A percentile compares a stretch with the other conserved stretches of the same genome.
These are phyloP conservation scores for Prunus yedoensis DNA, from an alignment of 331 rosid species.

Conservation along the genomic window DNA sequence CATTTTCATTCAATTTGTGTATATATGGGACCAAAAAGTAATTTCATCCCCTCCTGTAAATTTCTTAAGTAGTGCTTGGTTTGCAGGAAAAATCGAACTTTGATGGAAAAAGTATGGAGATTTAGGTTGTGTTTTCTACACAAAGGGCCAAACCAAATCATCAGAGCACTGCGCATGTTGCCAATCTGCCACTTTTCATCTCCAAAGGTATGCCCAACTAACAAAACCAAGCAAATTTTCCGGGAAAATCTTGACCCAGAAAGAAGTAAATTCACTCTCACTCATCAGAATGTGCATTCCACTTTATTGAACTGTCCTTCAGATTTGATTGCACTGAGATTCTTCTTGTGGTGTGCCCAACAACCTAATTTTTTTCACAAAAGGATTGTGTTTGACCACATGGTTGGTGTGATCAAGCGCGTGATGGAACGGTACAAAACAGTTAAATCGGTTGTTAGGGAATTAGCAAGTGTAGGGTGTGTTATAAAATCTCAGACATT, in stretches of 20 bases:
- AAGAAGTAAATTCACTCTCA: slow-evolving; percentile 26
- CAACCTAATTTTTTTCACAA: slow-evolving; percentile 42
- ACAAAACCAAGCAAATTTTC: slow-evolving; percentile 9
- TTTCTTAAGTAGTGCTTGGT: not conserved
- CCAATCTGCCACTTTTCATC: slow-evolving; percentile 18
- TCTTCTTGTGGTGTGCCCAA: slow-evolving; percentile 54
- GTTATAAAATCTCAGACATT: slow-evolving; percentile 44
- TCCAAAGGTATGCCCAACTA: slow-evolving; percentile 6
- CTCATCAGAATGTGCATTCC: slow-evolving; percentile 31
- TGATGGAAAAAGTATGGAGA: slow-evolving; percentile 45
- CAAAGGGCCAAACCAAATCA: slow-evolving; percentile 14
- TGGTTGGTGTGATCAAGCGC: slow-evolving; percentile 38
- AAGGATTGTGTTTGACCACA: slow-evolving; percentile 28
- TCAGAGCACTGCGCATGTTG: slow-evolving; percentile 11
- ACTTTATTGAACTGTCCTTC: slow-evolving; percentile 47
- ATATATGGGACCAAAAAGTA: not conserved
- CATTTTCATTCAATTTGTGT: not conserved
- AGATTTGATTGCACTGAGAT: slow-evolving; percentile 59
- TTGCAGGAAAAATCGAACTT: not conserved
- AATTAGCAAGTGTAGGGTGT: slow-evolving; percentile 47
- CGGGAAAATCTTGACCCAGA: not conserved
- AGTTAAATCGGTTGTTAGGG: slow-evolving; percentile 33
- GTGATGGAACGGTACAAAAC: slow-evolving; percentile 38
- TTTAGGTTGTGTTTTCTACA: slow-evolving; percentile 21
- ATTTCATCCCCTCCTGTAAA: not conserved